Evolutionary conservation across 225 moss, liverwort and hornwort genomes (phyloP).

Genomic region (Sphagnum contortum): DNA sequence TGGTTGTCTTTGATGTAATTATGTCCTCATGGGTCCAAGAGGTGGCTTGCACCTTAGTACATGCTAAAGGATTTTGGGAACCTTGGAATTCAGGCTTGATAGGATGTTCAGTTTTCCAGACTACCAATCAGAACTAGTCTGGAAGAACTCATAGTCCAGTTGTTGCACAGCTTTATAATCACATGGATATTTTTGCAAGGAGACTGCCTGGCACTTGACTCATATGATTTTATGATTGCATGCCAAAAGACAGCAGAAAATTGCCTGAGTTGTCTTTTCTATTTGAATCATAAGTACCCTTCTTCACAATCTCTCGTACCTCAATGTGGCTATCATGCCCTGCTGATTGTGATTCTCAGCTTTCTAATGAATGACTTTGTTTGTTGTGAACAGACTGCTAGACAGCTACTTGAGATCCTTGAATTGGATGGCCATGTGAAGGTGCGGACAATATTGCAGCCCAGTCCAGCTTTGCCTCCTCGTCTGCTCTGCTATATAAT

Average conservation of each 20-base stretch:
- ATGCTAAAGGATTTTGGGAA: background rate
- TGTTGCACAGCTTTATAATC: too few species aligned
- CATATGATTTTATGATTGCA: too few species aligned
- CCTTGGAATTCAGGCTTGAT: background rate
- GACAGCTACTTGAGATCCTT: constrained; percentile 51
- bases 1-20: too few species aligned
- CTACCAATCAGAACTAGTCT: background rate
- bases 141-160: background rate
- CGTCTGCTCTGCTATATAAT: constrained; percentile 43
- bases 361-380: background rate
- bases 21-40: too few species aligned
- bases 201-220: too few species aligned
- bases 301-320: too few species aligned
- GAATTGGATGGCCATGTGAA: constrained; percentile 70
- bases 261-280: too few species aligned
- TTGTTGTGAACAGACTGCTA: constrained; percentile 48
- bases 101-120: background rate
- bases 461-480: constrained; percentile 32
- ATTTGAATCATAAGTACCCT: too few species aligned
- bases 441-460: constrained; percentile 40
- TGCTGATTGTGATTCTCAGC: too few species aligned
- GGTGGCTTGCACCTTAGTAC: background rate
- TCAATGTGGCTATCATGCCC: too few species aligned
- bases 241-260: too few species aligned
- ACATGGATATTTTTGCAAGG: too few species aligned